Base-by-base conservation (phyloP, 306 rosid species). In the Psophocarpus tetragonolobus region DNA sequence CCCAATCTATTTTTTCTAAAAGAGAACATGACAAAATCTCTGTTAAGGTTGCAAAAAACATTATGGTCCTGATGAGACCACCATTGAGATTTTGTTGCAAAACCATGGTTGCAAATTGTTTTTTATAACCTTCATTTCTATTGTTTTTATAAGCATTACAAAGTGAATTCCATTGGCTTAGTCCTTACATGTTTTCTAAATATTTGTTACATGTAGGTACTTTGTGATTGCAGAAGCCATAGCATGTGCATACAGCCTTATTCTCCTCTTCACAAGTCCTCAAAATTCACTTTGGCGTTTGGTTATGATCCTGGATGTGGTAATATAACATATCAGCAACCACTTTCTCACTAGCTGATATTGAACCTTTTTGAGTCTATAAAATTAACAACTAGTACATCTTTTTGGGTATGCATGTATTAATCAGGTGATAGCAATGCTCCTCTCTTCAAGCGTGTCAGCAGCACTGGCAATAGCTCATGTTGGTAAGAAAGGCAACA, bases 401-500 rank as follows among this genome's bases (percentile, higher is more conserved):
- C 5, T 41, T 26, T 27, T 26, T 24, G 18, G 8, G 35, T 8
- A 9, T 9, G 14, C 30, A 13, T 10, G 18, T 17, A 17, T 44
- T 47, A 4, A 60, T 57, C 21, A 84, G 92, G 85, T 84, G 58
- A 74, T 81, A 8, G 75, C 84, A 36, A 45, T 71, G 87, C 18
- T 86, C 38, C 83, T 88, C 21, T 54, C 75, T 61, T 88, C 92
- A 20, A 74, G 92, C 62, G 32, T 86, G 17, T 88, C 92, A 50
- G 85, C 90, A 21, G 88, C 92, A 12, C 3, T 86, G 68, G 85
- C 87, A 10, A 62, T 88, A 82, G 90, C 78, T 23, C 66, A 73
- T 3, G 90, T 88, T 71, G 92, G 90, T 3, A 86, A 88, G 84
- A 80, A 86, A 58, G 92, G 92, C n/a, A 86, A 88, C 63, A 74